phyloP scores from a whole-genome alignment of 2,329 filamentous ascomycete species.

The Xylaria sp. region DNA sequence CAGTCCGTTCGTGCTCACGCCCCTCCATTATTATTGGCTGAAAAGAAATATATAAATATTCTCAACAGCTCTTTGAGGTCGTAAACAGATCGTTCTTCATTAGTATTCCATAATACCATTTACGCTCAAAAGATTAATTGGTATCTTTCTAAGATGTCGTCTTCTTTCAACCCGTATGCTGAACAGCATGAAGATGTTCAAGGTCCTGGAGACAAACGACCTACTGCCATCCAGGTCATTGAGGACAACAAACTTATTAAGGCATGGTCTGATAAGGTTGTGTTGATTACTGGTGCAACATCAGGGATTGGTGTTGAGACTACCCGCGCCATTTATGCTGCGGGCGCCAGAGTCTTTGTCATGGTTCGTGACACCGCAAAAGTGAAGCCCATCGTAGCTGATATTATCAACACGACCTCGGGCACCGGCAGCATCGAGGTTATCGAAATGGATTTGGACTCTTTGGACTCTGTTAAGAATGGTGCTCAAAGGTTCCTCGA shows the following conservation, averaged over 20 bases:
- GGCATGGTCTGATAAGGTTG: slow-evolving; percentile 51
- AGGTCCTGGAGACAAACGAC: slow-evolving; percentile 54
- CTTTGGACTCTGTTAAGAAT: slow-evolving; percentile 24
- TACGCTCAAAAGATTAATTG: neutral
- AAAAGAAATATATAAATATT: slow-evolving; percentile 11
- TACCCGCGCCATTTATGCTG: slow-evolving; percentile 54
- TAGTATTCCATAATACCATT: neutral
- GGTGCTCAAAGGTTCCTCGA: slow-evolving; percentile 30
- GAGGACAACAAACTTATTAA: slow-evolving; percentile 50
- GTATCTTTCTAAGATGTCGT: slow-evolving; percentile 19
- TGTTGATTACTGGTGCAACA: slow-evolving; percentile 57
- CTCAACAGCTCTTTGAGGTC: neutral
- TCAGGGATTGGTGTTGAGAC: slow-evolving; percentile 59
- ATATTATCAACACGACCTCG: slow-evolving; percentile 30
- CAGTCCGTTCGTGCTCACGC: slow-evolving; percentile 4
- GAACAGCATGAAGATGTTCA: slow-evolving; percentile 51
- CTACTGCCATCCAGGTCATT: slow-evolving; percentile 55
- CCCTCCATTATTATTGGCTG: neutral
- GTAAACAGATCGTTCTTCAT: neutral
- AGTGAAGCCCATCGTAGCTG: slow-evolving; percentile 26
- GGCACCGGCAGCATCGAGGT: slow-evolving; percentile 30
- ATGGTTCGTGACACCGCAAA: slow-evolving; percentile 25
- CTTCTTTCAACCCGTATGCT: slow-evolving; percentile 31
- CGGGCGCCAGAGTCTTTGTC: slow-evolving; percentile 42
- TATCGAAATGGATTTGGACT: slow-evolving; percentile 33